Percentiles rank a stretch among this genome's conserved stretches.
These are phyloP conservation scores for Penicillium occitanis DNA, from an alignment of 2,329 filamentous ascomycete species.

Conservation along the genomic window DNA sequence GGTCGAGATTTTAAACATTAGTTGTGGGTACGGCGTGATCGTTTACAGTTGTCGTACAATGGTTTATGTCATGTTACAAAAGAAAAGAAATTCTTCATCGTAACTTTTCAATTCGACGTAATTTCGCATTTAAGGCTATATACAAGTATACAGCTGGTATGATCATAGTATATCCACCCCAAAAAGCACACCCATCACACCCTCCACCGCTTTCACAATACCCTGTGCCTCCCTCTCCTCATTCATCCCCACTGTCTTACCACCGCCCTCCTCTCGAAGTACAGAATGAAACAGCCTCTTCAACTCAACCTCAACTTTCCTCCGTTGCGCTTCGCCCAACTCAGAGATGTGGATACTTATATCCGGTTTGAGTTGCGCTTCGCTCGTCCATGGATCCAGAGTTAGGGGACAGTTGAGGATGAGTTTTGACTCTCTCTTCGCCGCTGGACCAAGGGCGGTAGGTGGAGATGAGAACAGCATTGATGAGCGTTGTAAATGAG, in stretches of 20 bases:
- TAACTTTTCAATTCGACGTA: not conserved
- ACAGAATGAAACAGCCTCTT: constrained; percentile 42
- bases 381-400: constrained; percentile 43
- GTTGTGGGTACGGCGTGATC: constrained; percentile 21
- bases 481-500: constrained; percentile 39
- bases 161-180: constrained; percentile 18
- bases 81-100: constrained; percentile 2
- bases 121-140: not conserved
- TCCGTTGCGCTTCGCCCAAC: constrained; percentile 17
- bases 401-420: constrained; percentile 37
- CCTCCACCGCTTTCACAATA: constrained; percentile 38
- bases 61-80: constrained; percentile 21
- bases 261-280: constrained; percentile 26
- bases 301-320: constrained; percentile 39
- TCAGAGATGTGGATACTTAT: constrained; percentile 34
- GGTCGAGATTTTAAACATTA: constrained; percentile 13
- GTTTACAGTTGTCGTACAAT: constrained; percentile 18
- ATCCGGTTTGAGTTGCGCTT: constrained; percentile 39
- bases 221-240: constrained; percentile 29
- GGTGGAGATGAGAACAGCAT: constrained; percentile 32
- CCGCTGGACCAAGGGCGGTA: not conserved
- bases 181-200: constrained; percentile 37
- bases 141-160: not conserved
- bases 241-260: constrained; percentile 17
- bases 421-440: constrained; percentile 23